Evolutionary conservation across 768 basidiomycete species (phyloP), one percentile per base, ranked within the genome.

Genomic region (Mycena albidolilacea): DNA sequence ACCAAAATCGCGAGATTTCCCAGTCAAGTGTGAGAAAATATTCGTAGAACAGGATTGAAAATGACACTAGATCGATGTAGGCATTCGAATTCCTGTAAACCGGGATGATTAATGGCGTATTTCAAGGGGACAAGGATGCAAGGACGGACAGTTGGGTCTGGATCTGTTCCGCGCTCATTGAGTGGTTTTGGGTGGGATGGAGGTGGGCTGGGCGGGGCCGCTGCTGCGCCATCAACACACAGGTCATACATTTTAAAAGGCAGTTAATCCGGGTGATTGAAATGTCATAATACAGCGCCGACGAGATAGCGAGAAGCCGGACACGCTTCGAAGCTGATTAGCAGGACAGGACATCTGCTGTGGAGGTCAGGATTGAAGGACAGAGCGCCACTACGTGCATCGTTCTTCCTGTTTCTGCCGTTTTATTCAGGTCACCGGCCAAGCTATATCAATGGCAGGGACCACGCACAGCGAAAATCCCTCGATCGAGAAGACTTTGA

Each of bases 1-100:
- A 50, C 73, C 73, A 75, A 35, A 64, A 75, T 23, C 73, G 69
- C 46, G 60, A 46, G n/a, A 68, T 48, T 41, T 75, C 73, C 69
- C 50, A 70, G 30, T 50, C 65, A 4, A 75, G 37, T 10, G 70
- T 71, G 21, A 75, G 17, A 50, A 69, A 66, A 38, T 71, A 75
- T 37, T 75, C 74, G 17, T 75, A 75, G 23, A 69, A 75, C 15
- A 75, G 70, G 5, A 75, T 30, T 11, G 70, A 67, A 61, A 64
- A 69, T 0, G 61, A 60, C 14, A 62, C 54, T 21, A 60, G 37
- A 57, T 66, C 39, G 8, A 73, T n/a, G 46, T 73, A 73, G 43
- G 65, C 60, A 30, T 62, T 66, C 2, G 64, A 58, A 38, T 69
- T 61, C 62, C 72, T 73, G 67, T n/a, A 14, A 15, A 17, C 43